phyloP scores from a whole-genome alignment of 1,284 basidiomycete species.

The Salmacisia buchloeana region DNA sequence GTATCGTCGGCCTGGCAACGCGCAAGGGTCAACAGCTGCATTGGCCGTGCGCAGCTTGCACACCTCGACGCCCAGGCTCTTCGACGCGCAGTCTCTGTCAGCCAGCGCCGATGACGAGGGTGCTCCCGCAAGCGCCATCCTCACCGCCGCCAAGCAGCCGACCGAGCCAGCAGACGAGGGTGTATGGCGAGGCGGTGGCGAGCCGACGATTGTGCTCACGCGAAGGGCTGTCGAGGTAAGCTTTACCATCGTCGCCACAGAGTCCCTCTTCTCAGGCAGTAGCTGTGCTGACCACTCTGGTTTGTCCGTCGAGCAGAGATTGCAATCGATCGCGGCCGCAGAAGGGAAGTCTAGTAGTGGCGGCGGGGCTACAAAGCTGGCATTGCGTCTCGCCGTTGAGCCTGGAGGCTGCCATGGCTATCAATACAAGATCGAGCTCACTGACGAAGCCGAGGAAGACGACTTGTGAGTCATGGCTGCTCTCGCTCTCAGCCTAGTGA shows the following conservation, averaged over 20 bases:
- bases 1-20: too few relatives aligned
- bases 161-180: not conserved
- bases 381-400: slow-evolving; percentile 71
- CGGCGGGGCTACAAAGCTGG: slow-evolving; percentile 53
- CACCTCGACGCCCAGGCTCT: not conserved
- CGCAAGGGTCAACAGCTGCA: too few relatives aligned
- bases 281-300: not conserved
- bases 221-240: not conserved
- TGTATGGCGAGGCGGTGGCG: not conserved
- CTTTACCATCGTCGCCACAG: not conserved
- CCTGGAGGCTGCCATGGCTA: slow-evolving; percentile 89
- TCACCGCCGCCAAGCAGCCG: not conserved
- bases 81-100: not conserved
- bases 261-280: not conserved
- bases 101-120: not conserved
- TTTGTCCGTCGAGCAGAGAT: not conserved
- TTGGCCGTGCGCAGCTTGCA: too few relatives aligned
- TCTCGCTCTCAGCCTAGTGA: not conserved
- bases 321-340: not conserved
- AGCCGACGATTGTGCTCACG: not conserved
- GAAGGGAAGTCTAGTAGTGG: not conserved
- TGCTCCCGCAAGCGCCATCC: not conserved
- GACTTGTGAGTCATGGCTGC: slow-evolving; percentile 65
- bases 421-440: slow-evolving; percentile 80
- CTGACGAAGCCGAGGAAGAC: slow-evolving; percentile 54